Evolutionary conservation across 1,284 basidiomycete genomes (phyloP), one percentile per base, ranked within the genome.

Genomic region (Termitomyces sp.): DNA sequence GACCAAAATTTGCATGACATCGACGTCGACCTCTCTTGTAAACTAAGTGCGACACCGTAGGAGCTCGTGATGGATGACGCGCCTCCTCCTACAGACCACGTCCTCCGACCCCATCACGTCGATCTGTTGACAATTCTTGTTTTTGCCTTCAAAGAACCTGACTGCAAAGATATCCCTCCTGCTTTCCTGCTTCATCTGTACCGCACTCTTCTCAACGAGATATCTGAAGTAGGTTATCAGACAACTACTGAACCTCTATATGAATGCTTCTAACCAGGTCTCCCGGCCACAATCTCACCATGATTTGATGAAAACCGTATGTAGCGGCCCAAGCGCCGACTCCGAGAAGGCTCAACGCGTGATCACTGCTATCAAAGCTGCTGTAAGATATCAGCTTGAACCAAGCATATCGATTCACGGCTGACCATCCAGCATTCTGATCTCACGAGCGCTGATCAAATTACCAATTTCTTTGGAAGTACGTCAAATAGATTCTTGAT

Each of bases 21-120:
- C 9, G 21, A 26, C 46, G 9, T 2, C 34, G 17, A 12, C 9
- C 12, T 3, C 24, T 48, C 34, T 38, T 17, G 34, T 13, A 6
- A 38, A 49, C 21, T 38, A 38, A 19, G n/a, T 19, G 17, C 47
- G 26, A 38, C n/a, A 10, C 21, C n/a, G 21, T 28, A 38, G n/a
- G 33, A 45, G 17, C 49, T 38, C 13, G 42, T 43, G 52, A 73
- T 72, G 71, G 71, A 73, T 43, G 70, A 72, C 30, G 67, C 70
- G 17, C 79, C 78, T 52, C 82, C 83, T 2, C 81, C 83, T 0
- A 77, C 78, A 5, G 77, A 81, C 52, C 83, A 87, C 67, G 73
- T 80, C 50, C 73, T 88, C 31, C 76, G 82, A 54, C 87, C 89
- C 2, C 89, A 92, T 63, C 89, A 92, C 65, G 71, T 92, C 43